These are phyloP conservation scores for Suillus luteus DNA, from an alignment of 768 basidiomycete species.

Conservation along the genomic window DNA sequence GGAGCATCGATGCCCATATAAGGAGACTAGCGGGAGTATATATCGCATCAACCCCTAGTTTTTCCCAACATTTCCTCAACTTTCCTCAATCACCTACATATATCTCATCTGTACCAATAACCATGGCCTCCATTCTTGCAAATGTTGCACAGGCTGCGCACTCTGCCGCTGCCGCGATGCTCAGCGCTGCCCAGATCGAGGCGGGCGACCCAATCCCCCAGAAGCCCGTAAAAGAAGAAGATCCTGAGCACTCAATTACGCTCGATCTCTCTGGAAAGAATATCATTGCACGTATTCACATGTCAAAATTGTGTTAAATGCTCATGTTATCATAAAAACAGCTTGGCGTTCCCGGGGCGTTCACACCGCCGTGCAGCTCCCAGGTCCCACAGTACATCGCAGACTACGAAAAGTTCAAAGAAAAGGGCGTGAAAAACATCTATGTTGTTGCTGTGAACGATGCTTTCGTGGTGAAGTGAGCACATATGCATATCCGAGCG, in stretches of 20 bases:
- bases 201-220: slow-evolving; percentile 46
- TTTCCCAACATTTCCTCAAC: neutral
- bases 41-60: neutral
- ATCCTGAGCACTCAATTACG: slow-evolving; percentile 42
- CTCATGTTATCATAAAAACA: slow-evolving; percentile 21
- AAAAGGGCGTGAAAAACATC: slow-evolving; percentile 71
- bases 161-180: slow-evolving; percentile 51
- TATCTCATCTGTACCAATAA: neutral
- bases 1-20: neutral
- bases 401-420: slow-evolving; percentile 69
- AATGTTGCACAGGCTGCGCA: slow-evolving; percentile 55
- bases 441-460: slow-evolving; percentile 82
- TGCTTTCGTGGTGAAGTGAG: slow-evolving; percentile 62
- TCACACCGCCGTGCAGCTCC: slow-evolving; percentile 69
- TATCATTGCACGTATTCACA: slow-evolving; percentile 51
- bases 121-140: slow-evolving; percentile 51
- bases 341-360: slow-evolving; percentile 79
- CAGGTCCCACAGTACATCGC: slow-evolving; percentile 68
- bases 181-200: slow-evolving; percentile 46
- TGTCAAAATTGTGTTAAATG: neutral
- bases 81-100: neutral
- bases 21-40: neutral
- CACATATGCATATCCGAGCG: slow-evolving; percentile 9
- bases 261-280: slow-evolving; percentile 61
- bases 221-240: slow-evolving; percentile 58